Conservation (phyloP, 2,329 filamentous ascomycete species). For the Rutstroemia sp. region DNA sequence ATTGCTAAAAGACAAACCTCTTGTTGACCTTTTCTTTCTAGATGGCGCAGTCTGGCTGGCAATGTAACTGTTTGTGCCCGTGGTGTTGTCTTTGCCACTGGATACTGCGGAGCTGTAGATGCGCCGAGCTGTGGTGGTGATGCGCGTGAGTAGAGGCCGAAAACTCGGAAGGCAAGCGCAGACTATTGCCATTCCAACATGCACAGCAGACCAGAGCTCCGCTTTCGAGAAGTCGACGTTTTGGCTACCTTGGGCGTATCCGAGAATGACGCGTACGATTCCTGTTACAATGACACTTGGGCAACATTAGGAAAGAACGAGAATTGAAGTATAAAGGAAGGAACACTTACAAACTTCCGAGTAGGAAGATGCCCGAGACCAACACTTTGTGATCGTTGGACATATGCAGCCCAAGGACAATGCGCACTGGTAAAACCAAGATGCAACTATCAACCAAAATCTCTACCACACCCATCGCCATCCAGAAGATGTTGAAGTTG, state of each 20-base stretch:
- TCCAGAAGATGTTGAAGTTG: conserved; percentile 8
- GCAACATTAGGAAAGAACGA: background rate
- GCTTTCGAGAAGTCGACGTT: conserved; percentile 11
- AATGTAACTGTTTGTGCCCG: background rate
- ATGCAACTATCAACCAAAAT: conserved; percentile 4
- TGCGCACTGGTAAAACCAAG: conserved; percentile 1
- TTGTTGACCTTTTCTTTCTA: background rate
- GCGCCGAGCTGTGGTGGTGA: conserved; percentile 1
- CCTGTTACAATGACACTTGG: conserved; percentile 11
- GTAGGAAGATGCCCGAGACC: conserved; percentile 4
- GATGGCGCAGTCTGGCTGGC: background rate
- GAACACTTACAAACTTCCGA: conserved; percentile 7
- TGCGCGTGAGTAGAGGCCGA: conserved; percentile 9
- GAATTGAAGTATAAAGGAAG: background rate
- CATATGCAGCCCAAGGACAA: conserved; percentile 2
- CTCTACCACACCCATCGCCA: conserved; percentile 3
- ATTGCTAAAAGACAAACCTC: background rate
- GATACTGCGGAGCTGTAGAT: conserved; percentile 1
- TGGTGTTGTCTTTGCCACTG: background rate
- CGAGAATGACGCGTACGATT: conserved; percentile 9
- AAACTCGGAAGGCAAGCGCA: conserved; percentile 12
- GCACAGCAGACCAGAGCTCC: conserved; percentile 12
- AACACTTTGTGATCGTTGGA: conserved; percentile 1
- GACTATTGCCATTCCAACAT: conserved; percentile 12
- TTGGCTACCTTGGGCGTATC: conserved; percentile 10